phyloP scores from a whole-genome alignment of 768 basidiomycete species.

The Auricularia cornea region DNA sequence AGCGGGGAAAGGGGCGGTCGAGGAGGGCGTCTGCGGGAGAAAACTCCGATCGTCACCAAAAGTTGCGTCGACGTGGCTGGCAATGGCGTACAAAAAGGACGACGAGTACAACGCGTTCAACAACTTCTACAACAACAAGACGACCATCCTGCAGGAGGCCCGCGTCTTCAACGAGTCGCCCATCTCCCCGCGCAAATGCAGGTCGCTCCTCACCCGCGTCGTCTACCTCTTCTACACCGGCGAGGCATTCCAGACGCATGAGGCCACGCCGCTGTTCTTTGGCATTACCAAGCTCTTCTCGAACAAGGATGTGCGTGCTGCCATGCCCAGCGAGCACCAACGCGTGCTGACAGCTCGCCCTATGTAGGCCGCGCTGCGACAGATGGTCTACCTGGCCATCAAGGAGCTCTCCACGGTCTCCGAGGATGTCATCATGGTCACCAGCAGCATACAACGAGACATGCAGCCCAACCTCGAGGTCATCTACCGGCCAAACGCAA shows the following conservation, averaged over 20 bases:
- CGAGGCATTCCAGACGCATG: conserved; percentile 89
- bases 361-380: conserved; percentile 82
- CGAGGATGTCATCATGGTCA: conserved; percentile 99
- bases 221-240: conserved; percentile 95
- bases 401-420: conserved; percentile 94
- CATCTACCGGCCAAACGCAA: conserved; percentile 96
- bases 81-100: conserved; percentile 89
- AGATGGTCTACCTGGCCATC: conserved; percentile 97
- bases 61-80: conserved; percentile 28
- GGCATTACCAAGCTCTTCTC: conserved; percentile 98
- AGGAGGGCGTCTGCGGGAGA: too few species aligned
- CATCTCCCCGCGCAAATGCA: conserved; percentile 94
- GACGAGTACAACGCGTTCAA: conserved; percentile 88
- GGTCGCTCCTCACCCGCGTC: conserved; percentile 91
- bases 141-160: conserved; percentile 96
- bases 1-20: too few species aligned
- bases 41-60: background rate
- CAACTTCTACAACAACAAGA: conserved; percentile 94
- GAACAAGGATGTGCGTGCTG: conserved; percentile 86
- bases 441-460: conserved; percentile 99
- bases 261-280: conserved; percentile 97
- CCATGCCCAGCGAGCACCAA: background rate
- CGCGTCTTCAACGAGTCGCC: conserved; percentile 99
- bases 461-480: conserved; percentile 99
- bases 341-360: conserved; percentile 12